These are phyloP conservation scores for Pichia sp. DNA, from an alignment of 1,139 yeast species.

Conservation along the genomic window DNA sequence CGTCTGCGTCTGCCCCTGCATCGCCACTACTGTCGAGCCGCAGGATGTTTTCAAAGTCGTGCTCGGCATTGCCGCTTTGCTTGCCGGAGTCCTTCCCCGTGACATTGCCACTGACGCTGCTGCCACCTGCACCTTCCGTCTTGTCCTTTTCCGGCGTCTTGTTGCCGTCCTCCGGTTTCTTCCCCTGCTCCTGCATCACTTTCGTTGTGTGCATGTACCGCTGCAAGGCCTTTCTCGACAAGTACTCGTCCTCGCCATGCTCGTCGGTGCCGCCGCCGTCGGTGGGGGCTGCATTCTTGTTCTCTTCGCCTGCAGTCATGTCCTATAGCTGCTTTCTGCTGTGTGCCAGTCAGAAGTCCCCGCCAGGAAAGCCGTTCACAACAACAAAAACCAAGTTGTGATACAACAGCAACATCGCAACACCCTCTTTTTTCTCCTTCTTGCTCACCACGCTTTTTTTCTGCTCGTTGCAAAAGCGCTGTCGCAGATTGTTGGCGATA, in stretches of 20 bases:
- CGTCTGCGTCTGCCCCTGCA: neutral
- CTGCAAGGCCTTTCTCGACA: constrained; percentile 6
- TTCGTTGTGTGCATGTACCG: constrained; percentile 4
- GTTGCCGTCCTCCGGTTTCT: neutral
- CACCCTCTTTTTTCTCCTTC: neutral
- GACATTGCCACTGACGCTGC: neutral
- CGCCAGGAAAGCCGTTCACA: neutral
- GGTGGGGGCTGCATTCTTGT: neutral
- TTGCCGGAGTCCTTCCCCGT: neutral
- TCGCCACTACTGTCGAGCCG: constrained; percentile 1
- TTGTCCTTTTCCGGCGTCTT: neutral
- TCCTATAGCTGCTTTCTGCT: neutral
- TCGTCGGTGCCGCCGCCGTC: neutral
- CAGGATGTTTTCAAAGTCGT: constrained; percentile 3
- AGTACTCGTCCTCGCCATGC: constrained; percentile 4
- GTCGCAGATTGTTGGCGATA: too few relatives aligned
- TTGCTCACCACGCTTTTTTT: neutral
- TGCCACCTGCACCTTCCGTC: neutral
- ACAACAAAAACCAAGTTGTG: constrained; percentile 7
- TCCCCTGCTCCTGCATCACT: neutral
- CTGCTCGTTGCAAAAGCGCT: neutral
- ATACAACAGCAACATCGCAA: constrained; percentile 3
- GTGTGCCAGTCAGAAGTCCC: neutral
- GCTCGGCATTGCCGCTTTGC: neutral
- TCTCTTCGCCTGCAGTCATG: neutral